phyloP scores from a whole-genome alignment of 2,329 filamentous ascomycete species.

The Torrubiella hemipterigena region DNA sequence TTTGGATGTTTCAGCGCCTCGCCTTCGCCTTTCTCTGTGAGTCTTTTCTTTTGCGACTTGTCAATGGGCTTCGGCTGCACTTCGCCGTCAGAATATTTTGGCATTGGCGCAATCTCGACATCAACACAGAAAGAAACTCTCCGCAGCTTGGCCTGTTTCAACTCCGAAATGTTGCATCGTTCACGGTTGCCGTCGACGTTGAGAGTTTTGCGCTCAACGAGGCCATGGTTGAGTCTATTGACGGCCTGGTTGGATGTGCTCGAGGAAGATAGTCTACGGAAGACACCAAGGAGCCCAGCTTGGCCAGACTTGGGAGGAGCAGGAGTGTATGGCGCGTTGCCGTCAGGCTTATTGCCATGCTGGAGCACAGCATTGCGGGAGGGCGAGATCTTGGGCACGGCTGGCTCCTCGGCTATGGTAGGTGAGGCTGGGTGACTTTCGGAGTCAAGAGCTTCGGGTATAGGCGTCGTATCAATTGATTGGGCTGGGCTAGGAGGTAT shows the following conservation, averaged over 20 bases:
- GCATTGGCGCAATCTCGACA: constrained; percentile 86
- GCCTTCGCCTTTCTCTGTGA: constrained; percentile 60
- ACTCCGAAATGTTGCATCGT: constrained; percentile 65
- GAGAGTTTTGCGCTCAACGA: constrained; percentile 70
- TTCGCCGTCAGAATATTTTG: constrained; percentile 58
- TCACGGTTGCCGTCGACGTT: constrained; percentile 76
- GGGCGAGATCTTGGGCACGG: constrained; percentile 35
- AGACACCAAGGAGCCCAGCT: constrained; percentile 67
- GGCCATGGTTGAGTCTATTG: constrained; percentile 38
- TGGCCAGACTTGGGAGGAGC: constrained; percentile 58
- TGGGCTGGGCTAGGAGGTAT: constrained; percentile 3
- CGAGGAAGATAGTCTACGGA: constrained; percentile 70
- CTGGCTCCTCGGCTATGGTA: constrained; percentile 24
- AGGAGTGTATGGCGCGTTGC: constrained; percentile 57
- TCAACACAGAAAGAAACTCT: constrained; percentile 94
- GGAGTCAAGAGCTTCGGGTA: constrained; percentile 10
- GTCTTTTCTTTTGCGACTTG: constrained; percentile 41
- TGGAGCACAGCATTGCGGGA: constrained; percentile 48
- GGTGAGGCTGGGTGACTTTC: constrained; percentile 18
- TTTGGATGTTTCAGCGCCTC: constrained; percentile 59
- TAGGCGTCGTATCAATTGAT: constrained; percentile 1
- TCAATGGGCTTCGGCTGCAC: constrained; percentile 15
- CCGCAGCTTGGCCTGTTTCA: constrained; percentile 70
- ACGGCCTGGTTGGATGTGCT: constrained; percentile 21
- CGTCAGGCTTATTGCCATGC: constrained; percentile 41